Conservation (phyloP, 2,329 filamentous ascomycete species). For the Ceratocystis alfenasii region DNA sequence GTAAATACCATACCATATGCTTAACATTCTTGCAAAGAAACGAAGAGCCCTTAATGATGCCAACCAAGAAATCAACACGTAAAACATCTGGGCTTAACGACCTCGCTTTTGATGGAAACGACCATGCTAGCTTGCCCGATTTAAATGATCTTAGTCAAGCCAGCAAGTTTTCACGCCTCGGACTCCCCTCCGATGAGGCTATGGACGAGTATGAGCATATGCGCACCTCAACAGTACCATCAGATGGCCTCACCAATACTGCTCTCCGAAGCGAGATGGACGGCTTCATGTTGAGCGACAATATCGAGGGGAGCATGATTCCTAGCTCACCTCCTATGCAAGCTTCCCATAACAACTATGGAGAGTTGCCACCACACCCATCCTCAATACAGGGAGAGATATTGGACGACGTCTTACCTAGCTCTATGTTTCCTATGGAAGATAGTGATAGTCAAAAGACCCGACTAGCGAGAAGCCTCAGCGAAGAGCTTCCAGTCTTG, state of each 20-base stretch:
- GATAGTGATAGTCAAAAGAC: slow-evolving; percentile 21
- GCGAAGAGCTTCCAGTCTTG: background rate
- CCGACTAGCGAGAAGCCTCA: slow-evolving; percentile 2
- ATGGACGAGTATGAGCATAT: slow-evolving; percentile 19
- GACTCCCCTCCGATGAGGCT: slow-evolving; percentile 15
- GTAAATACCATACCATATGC: background rate
- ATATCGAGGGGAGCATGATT: background rate
- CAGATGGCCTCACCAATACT: slow-evolving; percentile 4
- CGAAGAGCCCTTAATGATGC: background rate
- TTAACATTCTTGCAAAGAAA: background rate
- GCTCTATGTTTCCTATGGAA: slow-evolving; percentile 15
- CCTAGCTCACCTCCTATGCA: slow-evolving; percentile 12
- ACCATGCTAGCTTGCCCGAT: background rate
- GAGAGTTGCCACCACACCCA: background rate
- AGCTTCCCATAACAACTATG: background rate
- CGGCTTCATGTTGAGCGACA: slow-evolving; percentile 13
- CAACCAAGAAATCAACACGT: background rate
- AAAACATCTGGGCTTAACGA: background rate
- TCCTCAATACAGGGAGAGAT: slow-evolving; percentile 16
- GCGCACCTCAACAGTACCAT: slow-evolving; percentile 19
- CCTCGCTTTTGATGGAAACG: background rate
- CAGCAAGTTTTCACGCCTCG: slow-evolving; percentile 16
- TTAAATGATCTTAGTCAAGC: background rate
- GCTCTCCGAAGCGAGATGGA: slow-evolving; percentile 9
- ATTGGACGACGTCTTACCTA: slow-evolving; percentile 18